Evolutionary conservation across 106 monocot species (phyloP).

Genomic region (Dendrobium officinale): DNA sequence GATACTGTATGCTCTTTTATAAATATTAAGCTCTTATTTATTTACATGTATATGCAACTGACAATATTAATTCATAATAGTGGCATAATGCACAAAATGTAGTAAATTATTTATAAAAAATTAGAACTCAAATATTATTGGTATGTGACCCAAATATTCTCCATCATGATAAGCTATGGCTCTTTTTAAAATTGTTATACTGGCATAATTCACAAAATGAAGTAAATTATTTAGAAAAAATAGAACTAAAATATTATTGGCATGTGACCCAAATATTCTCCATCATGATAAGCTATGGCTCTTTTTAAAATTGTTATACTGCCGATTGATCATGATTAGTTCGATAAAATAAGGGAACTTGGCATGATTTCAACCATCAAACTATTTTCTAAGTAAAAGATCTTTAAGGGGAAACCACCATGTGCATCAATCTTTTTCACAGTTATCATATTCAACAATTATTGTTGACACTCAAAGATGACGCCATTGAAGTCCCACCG

Average conservation of each 20-base stretch:
- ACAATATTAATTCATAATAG: neutral
- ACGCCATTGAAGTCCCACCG: neutral
- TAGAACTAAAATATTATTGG: neutral
- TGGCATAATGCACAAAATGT: neutral
- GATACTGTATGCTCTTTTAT: constrained; percentile 61
- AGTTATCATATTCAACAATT: neutral
- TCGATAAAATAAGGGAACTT: neutral
- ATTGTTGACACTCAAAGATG: neutral
- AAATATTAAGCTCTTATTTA: neutral
- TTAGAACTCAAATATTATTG: too few relatives aligned
- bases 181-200: neutral
- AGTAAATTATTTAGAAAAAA: neutral
- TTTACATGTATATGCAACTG: neutral
- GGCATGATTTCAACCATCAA: neutral
- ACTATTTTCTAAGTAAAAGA: neutral
- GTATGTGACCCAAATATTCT: neutral
- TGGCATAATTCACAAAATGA: neutral
- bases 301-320: neutral
- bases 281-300: neutral
- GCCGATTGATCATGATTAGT: neutral
- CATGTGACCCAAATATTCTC: neutral
- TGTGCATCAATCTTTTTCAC: neutral
- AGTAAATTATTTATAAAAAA: neutral
- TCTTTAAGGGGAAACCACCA: neutral
- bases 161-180: neutral